Evolutionary conservation across 805 yeast species (phyloP).

Genomic region (Hanseniaspora nectarophila): DNA sequence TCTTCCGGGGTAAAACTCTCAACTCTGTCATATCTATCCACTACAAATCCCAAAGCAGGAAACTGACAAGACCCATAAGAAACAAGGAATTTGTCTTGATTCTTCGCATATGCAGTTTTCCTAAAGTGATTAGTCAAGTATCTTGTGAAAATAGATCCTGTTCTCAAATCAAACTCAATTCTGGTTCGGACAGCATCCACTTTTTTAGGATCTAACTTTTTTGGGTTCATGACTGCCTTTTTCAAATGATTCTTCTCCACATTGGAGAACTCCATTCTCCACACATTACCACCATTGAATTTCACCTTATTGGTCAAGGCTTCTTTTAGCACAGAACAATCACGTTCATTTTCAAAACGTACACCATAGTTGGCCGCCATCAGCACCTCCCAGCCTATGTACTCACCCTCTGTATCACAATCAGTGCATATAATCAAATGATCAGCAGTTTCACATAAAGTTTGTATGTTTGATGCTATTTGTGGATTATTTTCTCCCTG

Average conservation of each 20-base stretch:
- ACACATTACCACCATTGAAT: conserved; percentile 39
- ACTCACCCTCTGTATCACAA: conserved; percentile 94
- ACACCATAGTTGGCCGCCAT: conserved; percentile 47
- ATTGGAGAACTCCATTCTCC: conserved; percentile 80
- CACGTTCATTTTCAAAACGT: conserved; percentile 22
- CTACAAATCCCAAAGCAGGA: conserved; percentile 93
- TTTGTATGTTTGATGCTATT: conserved; percentile 54
- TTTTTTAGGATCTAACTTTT: conserved; percentile 48
- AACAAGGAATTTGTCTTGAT: conserved; percentile 17
- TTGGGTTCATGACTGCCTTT: conserved; percentile 62
- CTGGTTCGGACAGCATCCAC: conserved; percentile 80
- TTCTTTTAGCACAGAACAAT: background rate
- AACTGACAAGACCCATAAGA: conserved; percentile 94
- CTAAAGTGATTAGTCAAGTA: conserved; percentile 44
- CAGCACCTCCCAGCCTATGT: conserved; percentile 73
- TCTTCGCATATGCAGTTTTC: conserved; percentile 18
- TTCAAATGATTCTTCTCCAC: conserved; percentile 63
- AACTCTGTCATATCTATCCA: conserved; percentile 73
- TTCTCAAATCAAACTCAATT: conserved; percentile 73
- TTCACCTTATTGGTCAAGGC: conserved; percentile 24
- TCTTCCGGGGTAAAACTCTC: conserved; percentile 60
- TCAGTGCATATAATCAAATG: conserved; percentile 92
- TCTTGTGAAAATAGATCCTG: conserved; percentile 84
- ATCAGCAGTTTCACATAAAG: conserved; percentile 50
- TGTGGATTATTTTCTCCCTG: conserved; percentile 49